Base-by-base conservation (phyloP, 2,329 filamentous ascomycete species). In the Alternaria burnsii region DNA sequence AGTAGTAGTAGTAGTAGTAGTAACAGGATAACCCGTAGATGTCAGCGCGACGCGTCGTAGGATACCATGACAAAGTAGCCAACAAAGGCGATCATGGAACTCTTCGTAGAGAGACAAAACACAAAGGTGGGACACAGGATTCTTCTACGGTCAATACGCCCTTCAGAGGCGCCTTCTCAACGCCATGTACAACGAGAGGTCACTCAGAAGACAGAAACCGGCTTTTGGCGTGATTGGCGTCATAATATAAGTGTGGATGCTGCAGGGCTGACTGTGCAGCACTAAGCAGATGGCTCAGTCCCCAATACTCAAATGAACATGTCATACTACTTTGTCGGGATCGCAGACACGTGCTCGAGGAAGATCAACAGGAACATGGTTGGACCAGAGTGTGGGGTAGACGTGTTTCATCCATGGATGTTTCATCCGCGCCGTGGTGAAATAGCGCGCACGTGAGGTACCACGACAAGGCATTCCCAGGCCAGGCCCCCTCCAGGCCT, bases 351-450 rank as follows among this genome's bases (percentile, higher is more conserved):
- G 46, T 50, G 30, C 46, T 26, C 32, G 14, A 5, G 1, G n/a
- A 24, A 36, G 32, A 50, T 50, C 46, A 36, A 38, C 32, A 50
- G 46, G 32, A 30, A 50, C 30, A 36, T 50, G 46, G 46, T 38
- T 50, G 46, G 46, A 9, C 20, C 9, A 36, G 20, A n/a, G 32
- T 50, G 46, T 38, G 46, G 46, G 46, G 46, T 50, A 50, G 30
- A 38, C 7, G 5, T 50, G 46, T 50, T 50, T 50, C 46, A 50
- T 50, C 46, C 32, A 34, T 24, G 32, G 0, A 22, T 50, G 46
- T 50, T 50, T 38, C 32, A 50, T 11, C 28, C 46, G 32, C 20
- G 14, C 30, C 20, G 46, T 24, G 46, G 46, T 50, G 46, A 50
- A 50, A 4, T 46, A 50, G 30, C 14, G 46, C 14, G 30, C 46